phyloP scores from a whole-genome alignment of 768 basidiomycete species.

The Lyophyllum semitale region DNA sequence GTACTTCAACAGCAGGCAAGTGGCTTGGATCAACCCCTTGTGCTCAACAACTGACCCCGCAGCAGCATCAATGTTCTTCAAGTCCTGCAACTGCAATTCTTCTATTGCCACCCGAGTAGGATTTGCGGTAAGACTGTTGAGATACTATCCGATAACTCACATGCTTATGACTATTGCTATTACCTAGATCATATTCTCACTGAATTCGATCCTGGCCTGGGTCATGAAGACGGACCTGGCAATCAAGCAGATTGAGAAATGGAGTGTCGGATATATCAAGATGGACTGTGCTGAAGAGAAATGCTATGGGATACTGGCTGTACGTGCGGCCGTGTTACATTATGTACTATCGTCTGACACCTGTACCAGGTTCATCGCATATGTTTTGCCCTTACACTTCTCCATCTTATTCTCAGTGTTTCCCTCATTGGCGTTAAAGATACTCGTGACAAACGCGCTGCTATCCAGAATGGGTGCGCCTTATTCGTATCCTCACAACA shows the following conservation, averaged over 20 bases:
- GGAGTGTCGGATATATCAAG: slow-evolving; percentile 97
- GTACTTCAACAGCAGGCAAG: slow-evolving; percentile 81
- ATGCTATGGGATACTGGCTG: slow-evolving; percentile 95
- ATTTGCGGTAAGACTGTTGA: slow-evolving; percentile 67
- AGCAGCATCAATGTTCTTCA: slow-evolving; percentile 93
- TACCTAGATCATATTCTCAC: slow-evolving; percentile 84
- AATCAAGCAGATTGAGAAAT: slow-evolving; percentile 85
- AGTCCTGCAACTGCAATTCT: slow-evolving; percentile 98
- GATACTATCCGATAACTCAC: neutral
- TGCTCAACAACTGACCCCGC: slow-evolving; percentile 10
- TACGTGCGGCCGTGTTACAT: slow-evolving; percentile 38
- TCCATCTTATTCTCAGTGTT: slow-evolving; percentile 81
- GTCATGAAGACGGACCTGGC: slow-evolving; percentile 90
- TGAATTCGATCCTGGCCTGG: slow-evolving; percentile 97
- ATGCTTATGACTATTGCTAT: neutral
- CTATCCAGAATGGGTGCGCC: slow-evolving; percentile 92
- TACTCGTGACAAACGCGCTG: slow-evolving; percentile 89
- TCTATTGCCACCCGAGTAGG: slow-evolving; percentile 97
- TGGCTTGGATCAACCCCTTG: slow-evolving; percentile 3
- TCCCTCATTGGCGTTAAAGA: slow-evolving; percentile 85
- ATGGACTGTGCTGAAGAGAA: slow-evolving; percentile 93
- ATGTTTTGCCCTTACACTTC: slow-evolving; percentile 90
- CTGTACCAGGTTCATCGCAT: slow-evolving; percentile 81
- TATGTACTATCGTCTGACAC: slow-evolving; percentile 1
- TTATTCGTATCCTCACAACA: neutral